Percentiles rank a stretch among this genome's conserved stretches.
These are phyloP conservation scores for Pseudogymnoascus sp. DNA, from an alignment of 2,329 filamentous ascomycete species.

Conservation along the genomic window DNA sequence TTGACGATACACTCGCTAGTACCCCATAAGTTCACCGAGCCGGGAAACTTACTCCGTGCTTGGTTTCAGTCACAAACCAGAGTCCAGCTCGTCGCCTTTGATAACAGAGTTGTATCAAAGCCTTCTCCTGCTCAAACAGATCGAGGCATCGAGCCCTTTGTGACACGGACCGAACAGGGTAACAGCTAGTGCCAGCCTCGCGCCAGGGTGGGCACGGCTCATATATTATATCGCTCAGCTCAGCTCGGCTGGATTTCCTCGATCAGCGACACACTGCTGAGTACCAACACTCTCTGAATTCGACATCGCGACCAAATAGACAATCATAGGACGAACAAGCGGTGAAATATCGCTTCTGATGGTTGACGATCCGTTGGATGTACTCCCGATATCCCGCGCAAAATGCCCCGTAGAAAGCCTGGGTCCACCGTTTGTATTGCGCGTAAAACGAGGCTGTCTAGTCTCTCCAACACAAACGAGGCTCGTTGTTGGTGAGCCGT, in stretches of 20 bases:
- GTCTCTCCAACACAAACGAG: slow-evolving; percentile 1
- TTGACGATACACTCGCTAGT: not conserved
- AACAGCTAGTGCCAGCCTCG: not conserved
- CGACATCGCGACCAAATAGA: not conserved
- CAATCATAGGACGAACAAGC: not conserved
- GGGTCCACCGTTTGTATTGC: slow-evolving; percentile 1
- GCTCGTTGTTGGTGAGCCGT: not conserved
- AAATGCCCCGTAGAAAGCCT: slow-evolving; percentile 6
- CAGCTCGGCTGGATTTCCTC: not conserved
- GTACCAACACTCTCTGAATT: not conserved
- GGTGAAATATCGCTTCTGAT: not conserved
- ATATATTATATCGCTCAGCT: slow-evolving; percentile 6
- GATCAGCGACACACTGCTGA: not conserved
- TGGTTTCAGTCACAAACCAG: not conserved
- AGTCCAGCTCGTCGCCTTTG: not conserved
- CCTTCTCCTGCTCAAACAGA: not conserved
- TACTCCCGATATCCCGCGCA: not conserved
- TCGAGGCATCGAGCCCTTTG: not conserved
- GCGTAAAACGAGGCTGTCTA: slow-evolving; percentile 5
- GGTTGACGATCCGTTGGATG: not conserved
- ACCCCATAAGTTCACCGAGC: not conserved
- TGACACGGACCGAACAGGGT: not conserved
- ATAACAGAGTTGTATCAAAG: not conserved
- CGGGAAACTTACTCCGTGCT: not conserved
- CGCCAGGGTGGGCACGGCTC: slow-evolving; percentile 1